Evolutionary conservation across 371 early-diverging fungal species (phyloP).

Genomic region (Apophysomyces sp.): DNA sequence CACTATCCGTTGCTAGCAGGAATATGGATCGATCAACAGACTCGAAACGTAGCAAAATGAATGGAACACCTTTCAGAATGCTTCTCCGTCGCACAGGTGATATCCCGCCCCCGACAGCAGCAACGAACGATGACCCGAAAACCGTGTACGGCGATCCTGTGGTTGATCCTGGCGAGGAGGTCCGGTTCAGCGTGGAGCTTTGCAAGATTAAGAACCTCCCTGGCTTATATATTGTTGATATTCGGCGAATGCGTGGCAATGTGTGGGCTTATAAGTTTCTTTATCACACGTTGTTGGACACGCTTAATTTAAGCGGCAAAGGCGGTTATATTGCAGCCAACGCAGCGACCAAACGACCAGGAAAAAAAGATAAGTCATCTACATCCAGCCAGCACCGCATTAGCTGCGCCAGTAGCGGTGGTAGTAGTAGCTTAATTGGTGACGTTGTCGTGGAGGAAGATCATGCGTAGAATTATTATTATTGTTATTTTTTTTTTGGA

Average conservation of each 20-base stretch:
- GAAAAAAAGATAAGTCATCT: background rate
- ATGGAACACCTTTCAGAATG: conserved; percentile 17
- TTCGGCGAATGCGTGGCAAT: conserved; percentile 89
- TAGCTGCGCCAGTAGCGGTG: conserved; percentile 16
- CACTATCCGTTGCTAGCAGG: background rate
- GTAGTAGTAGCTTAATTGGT: conserved; percentile 3
- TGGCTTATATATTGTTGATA: conserved; percentile 87
- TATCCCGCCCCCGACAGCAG: background rate
- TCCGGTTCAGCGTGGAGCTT: conserved; percentile 83
- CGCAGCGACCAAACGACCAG: conserved; percentile 4
- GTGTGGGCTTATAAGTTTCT: conserved; percentile 92
- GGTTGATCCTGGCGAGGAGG: conserved; percentile 83
- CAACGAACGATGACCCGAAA: background rate
- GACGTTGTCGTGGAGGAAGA: background rate
- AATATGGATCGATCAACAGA: background rate
- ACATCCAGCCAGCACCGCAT: conserved; percentile 5
- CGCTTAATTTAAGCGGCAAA: conserved; percentile 56
- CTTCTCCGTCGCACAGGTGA: conserved; percentile 37
- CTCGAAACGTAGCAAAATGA: background rate
- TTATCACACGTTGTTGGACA: conserved; percentile 71
- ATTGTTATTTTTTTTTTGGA: too few species aligned
- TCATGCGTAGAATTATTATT: background rate
- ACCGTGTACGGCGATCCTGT: conserved; percentile 88
- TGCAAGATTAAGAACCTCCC: conserved; percentile 88
- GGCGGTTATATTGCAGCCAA: conserved; percentile 35